Evolutionary conservation across 2,329 filamentous ascomycete genomes (phyloP), one percentile per base, ranked within the genome.

Genomic region (Trematosphaeria pertusa): DNA sequence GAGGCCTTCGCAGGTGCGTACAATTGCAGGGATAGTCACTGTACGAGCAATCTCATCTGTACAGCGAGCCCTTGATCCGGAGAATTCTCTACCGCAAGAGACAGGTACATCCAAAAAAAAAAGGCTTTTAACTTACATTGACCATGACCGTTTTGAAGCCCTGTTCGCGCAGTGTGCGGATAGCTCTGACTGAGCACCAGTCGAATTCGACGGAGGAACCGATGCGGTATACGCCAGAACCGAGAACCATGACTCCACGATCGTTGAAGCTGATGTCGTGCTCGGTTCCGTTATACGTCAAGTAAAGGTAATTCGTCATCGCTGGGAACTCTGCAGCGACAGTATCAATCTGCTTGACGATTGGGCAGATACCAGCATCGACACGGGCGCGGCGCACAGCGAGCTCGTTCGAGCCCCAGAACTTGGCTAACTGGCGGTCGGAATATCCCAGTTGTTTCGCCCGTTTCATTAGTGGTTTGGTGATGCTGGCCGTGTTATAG

Each of bases 191-290:
- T 4, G 94, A 96, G 73, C 94, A 97, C 94, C 94, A 99, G 74
- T 99, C 94, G 72, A 99, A 99, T 70, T 99, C 94, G 48, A 99
- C 94, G 0, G 93, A 97, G 0, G 92, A 97, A 58, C 94, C 94
- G 56, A 99, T 99, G 51, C 94, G 86, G 79, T 97, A 97, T 8
- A 97, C 92, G 73, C 93, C 93, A 22, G 92, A 97, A 11, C 93
- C 93, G 21, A 97, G 81, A 7, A 99, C 93, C 91, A 97, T 97
- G 51, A 97, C 84, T 65, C 94, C 94, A 53, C 93, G 86, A 67
- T 99, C 94, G 8, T 91, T 81, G 65, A 97, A 97, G 11, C 71
- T 69, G 44, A 97, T 79, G 63, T 99, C 94, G 58, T 89, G 87
- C 72, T 93, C 88, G 0, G 85, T 86, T 11, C 89, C 93, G 66